Evolutionary conservation across 441 rosid species (phyloP), one percentile per base, ranked within the genome.

Genomic region (Populus tomentosa): DNA sequence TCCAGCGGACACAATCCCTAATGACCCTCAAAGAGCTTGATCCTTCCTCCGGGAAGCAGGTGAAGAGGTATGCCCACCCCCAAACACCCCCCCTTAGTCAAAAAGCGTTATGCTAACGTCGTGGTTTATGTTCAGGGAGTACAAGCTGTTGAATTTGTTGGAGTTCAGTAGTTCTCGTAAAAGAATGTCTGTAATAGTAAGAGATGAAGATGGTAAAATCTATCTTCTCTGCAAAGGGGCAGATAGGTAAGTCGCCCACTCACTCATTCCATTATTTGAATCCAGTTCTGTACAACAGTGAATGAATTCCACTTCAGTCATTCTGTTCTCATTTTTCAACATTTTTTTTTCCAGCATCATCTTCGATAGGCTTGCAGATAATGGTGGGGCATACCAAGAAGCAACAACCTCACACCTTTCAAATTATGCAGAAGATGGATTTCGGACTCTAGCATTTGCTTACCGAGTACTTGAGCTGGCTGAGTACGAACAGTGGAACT

Each of bases 211-310:
- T 69, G 94, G 94, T 40, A 85, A 88, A 76, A 86, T 91, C 65
- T 79, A 91, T 81, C 91, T 90, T 56, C 89, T 94, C n/a, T 91
- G 96, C 90, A 94, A 94, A 84, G 98, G 98, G 8, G 98, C 97
- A 68, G 97, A 94, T 83, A 94, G 96, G 98, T 91, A n/a, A 10
- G 61, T 24, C 35, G 7, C 36, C 33, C 33, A 40, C 14, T 23
- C 9, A 24, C 20, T 35, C 26, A 1, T 64, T 62, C 32, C 33
- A 46, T 24, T 10, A 1, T 16, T 76, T 38, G 35, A 53, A 28
- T 24, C 61, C 21, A 13, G 23, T 28, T 62, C 32, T 4, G 32
- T 18, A 23, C 26, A 38, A 2, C 6, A 20, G 53, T 6, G 35
- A 56, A 72, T 14, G 11, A 70, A 42, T 14, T 70, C 42, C 21